Evolutionary conservation across 768 basidiomycete species (phyloP).

Genomic region (Udeniomyces megalosporus): DNA sequence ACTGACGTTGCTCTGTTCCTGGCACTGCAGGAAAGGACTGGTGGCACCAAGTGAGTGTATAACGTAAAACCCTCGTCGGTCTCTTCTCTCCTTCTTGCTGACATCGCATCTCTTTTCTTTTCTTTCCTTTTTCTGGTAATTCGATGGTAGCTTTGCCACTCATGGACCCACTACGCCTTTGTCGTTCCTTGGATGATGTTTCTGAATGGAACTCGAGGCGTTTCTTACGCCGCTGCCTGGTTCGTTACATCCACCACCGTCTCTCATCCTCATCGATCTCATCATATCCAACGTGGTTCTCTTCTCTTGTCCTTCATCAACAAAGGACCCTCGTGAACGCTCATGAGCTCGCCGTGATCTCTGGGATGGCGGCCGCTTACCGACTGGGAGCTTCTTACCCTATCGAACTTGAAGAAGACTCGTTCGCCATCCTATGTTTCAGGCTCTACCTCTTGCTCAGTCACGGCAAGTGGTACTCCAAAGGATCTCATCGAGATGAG

Average conservation of each 20-base stretch:
- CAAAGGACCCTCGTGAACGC: constrained; percentile 30
- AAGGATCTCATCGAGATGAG: constrained; percentile 17
- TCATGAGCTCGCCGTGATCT: constrained; percentile 30
- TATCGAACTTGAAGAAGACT: constrained; percentile 30
- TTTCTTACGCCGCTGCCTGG: constrained; percentile 32
- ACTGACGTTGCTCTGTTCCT: too few relatives aligned
- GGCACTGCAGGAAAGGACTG: constrained; percentile 26
- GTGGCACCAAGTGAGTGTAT: too few relatives aligned
- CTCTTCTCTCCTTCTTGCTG: too few relatives aligned
- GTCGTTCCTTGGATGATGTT: constrained; percentile 32
- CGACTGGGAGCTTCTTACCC: constrained; percentile 32
- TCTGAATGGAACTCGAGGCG: constrained; percentile 29
- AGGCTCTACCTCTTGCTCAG: constrained; percentile 26
- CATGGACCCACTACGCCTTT: constrained; percentile 24
- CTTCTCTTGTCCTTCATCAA: too few relatives aligned
- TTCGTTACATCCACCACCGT: background rate
- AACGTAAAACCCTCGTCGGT: too few relatives aligned
- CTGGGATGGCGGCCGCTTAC: constrained; percentile 32
- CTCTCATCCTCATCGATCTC: too few relatives aligned
- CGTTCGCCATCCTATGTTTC: constrained; percentile 30
- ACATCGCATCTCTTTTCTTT: too few relatives aligned
- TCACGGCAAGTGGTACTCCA: constrained; percentile 26
- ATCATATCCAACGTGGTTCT: background rate
- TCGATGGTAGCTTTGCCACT: constrained; percentile 29
- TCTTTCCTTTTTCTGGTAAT: too few relatives aligned